Evolutionary conservation across 1,139 yeast species (phyloP), one percentile per base, ranked within the genome.

Genomic region (Sugiyamaella japonica): DNA sequence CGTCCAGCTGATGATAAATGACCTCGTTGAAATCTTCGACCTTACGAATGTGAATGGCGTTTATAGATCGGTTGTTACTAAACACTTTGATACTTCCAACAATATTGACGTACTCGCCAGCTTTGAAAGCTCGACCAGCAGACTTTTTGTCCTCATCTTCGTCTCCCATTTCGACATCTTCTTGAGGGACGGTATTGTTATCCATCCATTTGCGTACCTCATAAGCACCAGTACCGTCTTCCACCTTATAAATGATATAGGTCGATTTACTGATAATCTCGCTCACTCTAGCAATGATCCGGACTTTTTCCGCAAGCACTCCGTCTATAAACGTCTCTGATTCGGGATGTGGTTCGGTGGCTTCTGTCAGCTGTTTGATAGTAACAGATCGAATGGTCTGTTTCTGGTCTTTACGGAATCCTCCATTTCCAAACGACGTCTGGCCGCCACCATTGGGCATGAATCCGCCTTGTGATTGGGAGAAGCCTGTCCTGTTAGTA

Each of bases 191-290:
- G 13, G 36, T 34, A 15, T 40, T 29, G 17, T 34, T 50, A 45
- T 57, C 48, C 15, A 42, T 45, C 61, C 61, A 88, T 61, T 80
- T 79, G 62, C 87, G 80, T 42, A 87, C 79, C 46, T 86, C 89
- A 20, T 84, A 74, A 3, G 83, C 76, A 0, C 95, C 96, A 0
- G 97, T 86, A 3, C 96, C 96, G 67, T 91, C 97, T 64, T 89
- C 96, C 17, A 89, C 67, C 28, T 84, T 80, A 55, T 86, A 70
- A 12, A 75, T 73, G 40, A 84, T 72, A 54, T 70, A 71, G 17
- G 85, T 76, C 0, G 85, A 77, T 50, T 79, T 78, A 52, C 80
- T 81, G 12, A 77, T 78, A 25, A 85, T 79, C 56, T 80, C 79
- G 62, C 90, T 76, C 41, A 86, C 76, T 36, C 83, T 81, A 0